These are phyloP conservation scores for Saccharomycopsis crataegensis DNA, from an alignment of 1,139 yeast genomes.

Conservation along the genomic window DNA sequence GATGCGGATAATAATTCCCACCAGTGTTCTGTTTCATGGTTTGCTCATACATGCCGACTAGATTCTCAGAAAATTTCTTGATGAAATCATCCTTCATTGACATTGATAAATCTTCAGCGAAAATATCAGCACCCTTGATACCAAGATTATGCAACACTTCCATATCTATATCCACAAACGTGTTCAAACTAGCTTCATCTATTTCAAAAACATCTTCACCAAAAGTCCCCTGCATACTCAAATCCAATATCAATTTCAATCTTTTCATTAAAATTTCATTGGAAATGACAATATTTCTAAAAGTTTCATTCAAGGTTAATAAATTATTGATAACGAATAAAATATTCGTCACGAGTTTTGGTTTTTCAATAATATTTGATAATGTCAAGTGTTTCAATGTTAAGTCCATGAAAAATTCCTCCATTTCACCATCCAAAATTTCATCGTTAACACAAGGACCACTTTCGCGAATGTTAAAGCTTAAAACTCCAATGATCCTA, in stretches of 20 bases:
- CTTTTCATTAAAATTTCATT: conserved; percentile 35
- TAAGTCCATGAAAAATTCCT: not conserved
- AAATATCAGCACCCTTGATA: no score
- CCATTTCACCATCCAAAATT: no score
- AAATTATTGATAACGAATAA: conserved; percentile 50
- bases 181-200: not conserved
- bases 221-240: conserved; percentile 22
- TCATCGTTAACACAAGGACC: no score
- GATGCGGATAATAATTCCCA: not conserved
- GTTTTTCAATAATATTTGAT: conserved; percentile 4
- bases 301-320: conserved; percentile 45
- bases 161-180: no score
- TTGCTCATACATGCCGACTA: no score
- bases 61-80: not conserved
- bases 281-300: conserved; percentile 38
- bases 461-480: no score
- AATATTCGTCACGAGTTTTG: conserved; percentile 29
- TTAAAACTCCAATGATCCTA: not conserved
- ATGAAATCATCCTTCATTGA: not conserved
- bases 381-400: conserved; percentile 3
- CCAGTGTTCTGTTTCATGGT: not conserved
- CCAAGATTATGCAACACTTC: no score
- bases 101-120: no score
- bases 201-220: not conserved
- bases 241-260: conserved; percentile 28